phyloP scores from a whole-genome alignment of 805 yeast species.

The Saturnispora hagleri region DNA sequence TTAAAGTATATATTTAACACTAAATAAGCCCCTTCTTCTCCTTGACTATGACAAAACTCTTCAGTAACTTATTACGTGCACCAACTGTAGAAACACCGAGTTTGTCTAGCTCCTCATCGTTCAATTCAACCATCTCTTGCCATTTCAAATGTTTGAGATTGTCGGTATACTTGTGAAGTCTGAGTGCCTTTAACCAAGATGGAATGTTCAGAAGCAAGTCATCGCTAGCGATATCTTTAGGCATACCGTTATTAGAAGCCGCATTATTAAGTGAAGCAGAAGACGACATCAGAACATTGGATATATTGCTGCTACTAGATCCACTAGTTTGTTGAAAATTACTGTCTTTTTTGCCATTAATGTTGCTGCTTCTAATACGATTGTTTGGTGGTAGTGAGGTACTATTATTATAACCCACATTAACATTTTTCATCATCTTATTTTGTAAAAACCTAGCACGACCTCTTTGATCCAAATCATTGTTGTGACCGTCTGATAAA shows the following conservation, averaged over 20 bases:
- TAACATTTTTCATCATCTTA: conserved; percentile 4
- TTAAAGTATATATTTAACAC: neutral
- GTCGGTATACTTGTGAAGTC: conserved; percentile 91
- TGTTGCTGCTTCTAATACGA: neutral
- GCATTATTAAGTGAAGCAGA: neutral
- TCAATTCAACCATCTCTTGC: conserved; percentile 65
- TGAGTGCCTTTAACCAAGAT: conserved; percentile 79
- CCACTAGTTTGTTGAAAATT: conserved; percentile 1
- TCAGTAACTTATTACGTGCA: conserved; percentile 86
- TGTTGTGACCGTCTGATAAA: conserved; percentile 22
- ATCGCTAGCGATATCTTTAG: conserved; percentile 42
- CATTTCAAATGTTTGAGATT: conserved; percentile 68
- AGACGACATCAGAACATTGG: neutral
- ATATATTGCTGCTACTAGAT: neutral
- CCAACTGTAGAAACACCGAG: conserved; percentile 92
- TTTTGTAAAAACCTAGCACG: conserved; percentile 8
- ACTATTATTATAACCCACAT: conserved; percentile 3
- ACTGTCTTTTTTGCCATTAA: neutral
- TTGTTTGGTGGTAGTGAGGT: conserved; percentile 13
- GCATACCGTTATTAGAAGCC: conserved; percentile 19
- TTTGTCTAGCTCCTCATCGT: conserved; percentile 59
- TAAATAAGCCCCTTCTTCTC: conserved; percentile 26
- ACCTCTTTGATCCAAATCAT: conserved; percentile 17
- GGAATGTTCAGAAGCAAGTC: conserved; percentile 70
- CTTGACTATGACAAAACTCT: conserved; percentile 80